Evolutionary conservation across 768 basidiomycete genomes (phyloP).

Genomic region (Atractiella rhizophila): DNA sequence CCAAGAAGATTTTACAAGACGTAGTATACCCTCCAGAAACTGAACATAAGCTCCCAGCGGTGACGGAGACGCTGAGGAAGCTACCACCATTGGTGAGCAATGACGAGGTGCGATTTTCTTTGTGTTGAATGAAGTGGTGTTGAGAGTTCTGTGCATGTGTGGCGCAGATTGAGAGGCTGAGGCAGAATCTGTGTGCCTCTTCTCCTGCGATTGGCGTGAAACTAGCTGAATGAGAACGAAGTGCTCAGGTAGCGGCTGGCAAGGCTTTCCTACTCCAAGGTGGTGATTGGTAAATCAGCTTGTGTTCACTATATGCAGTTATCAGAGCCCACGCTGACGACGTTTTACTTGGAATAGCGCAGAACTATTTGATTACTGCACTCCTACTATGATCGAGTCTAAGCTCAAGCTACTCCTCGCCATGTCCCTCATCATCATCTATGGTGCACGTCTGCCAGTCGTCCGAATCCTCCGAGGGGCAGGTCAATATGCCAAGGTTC

Average conservation of each 20-base stretch:
- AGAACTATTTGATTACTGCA: conserved; percentile 13
- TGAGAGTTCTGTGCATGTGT: background rate
- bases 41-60: conserved; percentile 1
- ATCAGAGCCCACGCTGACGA: no score
- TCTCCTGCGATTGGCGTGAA: background rate
- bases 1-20: conserved; percentile 51
- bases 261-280: conserved; percentile 88
- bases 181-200: conserved; percentile 1
- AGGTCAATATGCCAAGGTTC: conserved; percentile 71
- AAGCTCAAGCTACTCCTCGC: conserved; percentile 79
- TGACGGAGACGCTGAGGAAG: conserved; percentile 29
- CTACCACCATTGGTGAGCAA: conserved; percentile 82
- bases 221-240: conserved; percentile 28
- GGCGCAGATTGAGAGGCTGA: conserved; percentile 19
- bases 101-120: conserved; percentile 40
- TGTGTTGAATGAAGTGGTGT: no score
- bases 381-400: conserved; percentile 40
- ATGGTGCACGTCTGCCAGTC: conserved; percentile 80
- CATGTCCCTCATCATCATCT: conserved; percentile 67
- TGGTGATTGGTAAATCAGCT: no score
- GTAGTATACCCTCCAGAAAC: conserved; percentile 10
- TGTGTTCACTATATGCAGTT: no score
- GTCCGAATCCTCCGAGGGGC: conserved; percentile 53
- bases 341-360: no score
- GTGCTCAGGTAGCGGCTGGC: conserved; percentile 42